These are phyloP conservation scores for Pseudoscleropodium purum DNA, from an alignment of 225 moss, liverwort and hornwort genomes.

Conservation along the genomic window DNA sequence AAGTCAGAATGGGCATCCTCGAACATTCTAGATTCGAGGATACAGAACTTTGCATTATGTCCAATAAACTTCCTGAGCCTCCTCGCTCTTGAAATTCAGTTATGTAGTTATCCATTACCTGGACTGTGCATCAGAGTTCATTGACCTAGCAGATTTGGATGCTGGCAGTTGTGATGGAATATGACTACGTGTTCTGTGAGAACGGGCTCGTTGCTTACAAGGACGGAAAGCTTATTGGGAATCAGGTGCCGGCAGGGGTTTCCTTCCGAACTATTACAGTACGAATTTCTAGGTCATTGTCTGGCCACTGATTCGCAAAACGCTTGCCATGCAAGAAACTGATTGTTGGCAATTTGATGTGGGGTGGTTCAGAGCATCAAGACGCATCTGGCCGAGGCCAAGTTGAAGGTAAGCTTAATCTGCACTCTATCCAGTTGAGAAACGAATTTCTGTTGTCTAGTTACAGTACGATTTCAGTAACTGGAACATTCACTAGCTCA, in stretches of 20 bases:
- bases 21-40: neutral
- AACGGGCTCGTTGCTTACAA: slow-evolving; percentile 80
- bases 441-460: neutral
- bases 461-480: neutral
- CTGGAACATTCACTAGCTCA: neutral
- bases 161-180: slow-evolving; percentile 54
- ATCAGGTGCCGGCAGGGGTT: slow-evolving; percentile 23
- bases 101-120: neutral
- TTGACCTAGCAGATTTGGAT: neutral
- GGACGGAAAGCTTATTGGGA: slow-evolving; percentile 55
- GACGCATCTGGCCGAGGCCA: slow-evolving; percentile 41
- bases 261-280: neutral
- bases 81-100: neutral
- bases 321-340: neutral
- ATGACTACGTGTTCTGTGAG: slow-evolving; percentile 79
- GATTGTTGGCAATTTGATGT: neutral
- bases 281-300: neutral
- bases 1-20: neutral
- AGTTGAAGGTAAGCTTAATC: slow-evolving; percentile 48
- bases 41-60: neutral
- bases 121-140: neutral
- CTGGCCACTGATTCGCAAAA: neutral
- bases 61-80: neutral
- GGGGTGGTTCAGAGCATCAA: slow-evolving; percentile 50
- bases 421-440: neutral